A percentile compares a stretch with the other conserved stretches of the same genome.
phyloP scores from a whole-genome alignment of 2,329 filamentous ascomycete species.

The Mollisiaceae sp. region DNA sequence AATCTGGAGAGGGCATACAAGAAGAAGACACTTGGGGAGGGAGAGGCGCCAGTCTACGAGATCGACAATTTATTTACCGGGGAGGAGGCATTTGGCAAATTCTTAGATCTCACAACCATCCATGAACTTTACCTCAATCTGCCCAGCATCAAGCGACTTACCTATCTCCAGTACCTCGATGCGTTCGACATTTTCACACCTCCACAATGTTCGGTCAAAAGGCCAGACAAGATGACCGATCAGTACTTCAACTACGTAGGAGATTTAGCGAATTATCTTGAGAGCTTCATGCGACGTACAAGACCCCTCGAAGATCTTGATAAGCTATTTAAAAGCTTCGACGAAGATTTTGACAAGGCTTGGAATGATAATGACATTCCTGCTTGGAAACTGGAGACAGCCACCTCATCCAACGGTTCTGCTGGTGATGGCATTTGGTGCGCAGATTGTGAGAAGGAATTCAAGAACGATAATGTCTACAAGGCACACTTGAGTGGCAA shows the following conservation, averaged over 20 bases:
- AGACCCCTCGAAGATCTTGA: constrained; percentile 86
- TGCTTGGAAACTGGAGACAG: constrained; percentile 72
- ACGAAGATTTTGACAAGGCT: constrained; percentile 80
- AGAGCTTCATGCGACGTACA: constrained; percentile 84
- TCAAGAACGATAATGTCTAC: constrained; percentile 95
- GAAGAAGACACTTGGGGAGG: constrained; percentile 66
- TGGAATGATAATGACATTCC: constrained; percentile 83
- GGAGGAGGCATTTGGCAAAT: constrained; percentile 91
- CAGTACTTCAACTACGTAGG: constrained; percentile 90
- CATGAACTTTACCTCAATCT: constrained; percentile 93
- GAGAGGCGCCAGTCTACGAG: constrained; percentile 66
- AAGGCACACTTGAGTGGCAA: constrained; percentile 86
- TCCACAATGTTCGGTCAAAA: constrained; percentile 75
- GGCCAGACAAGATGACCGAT: constrained; percentile 86
- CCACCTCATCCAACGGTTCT: constrained; percentile 31
- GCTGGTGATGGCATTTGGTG: constrained; percentile 79
- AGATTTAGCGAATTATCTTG: constrained; percentile 80
- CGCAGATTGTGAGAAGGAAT: constrained; percentile 89
- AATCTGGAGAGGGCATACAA: constrained; percentile 95
- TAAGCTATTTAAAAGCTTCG: constrained; percentile 75
- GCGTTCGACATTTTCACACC: constrained; percentile 85
- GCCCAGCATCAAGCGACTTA: constrained; percentile 80
- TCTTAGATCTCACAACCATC: constrained; percentile 82
- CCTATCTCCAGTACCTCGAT: constrained; percentile 92
- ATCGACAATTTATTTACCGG: constrained; percentile 94